phyloP scores from a whole-genome alignment of 129 eudicot genomes.

The Apium graveolens region DNA sequence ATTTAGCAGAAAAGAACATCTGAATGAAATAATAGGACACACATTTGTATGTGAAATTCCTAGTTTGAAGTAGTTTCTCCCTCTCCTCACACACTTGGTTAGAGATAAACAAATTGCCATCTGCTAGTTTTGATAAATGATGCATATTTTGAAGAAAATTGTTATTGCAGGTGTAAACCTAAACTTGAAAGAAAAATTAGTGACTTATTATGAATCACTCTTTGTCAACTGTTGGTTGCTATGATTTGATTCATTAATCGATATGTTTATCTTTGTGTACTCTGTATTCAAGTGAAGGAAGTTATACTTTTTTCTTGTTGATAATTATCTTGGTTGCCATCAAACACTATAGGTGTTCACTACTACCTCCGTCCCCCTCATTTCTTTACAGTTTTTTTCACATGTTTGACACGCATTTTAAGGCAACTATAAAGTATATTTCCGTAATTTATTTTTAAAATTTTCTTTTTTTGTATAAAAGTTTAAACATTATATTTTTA shows the following conservation, averaged over 20 bases:
- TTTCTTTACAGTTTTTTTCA: too few relatives aligned
- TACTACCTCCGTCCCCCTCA: too few relatives aligned
- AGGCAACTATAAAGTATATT: too few relatives aligned
- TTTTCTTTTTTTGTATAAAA: too few relatives aligned
- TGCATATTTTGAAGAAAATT: neutral
- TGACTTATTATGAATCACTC: neutral
- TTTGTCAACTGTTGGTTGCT: neutral
- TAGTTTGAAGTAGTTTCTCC: neutral
- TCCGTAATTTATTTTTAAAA: too few relatives aligned
- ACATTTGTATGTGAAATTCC: neutral
- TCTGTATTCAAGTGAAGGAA: neutral
- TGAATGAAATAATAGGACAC: neutral
- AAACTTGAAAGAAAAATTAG: neutral
- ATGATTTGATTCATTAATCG: conserved; percentile 1
- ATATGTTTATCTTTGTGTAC: neutral
- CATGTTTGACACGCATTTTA: too few relatives aligned
- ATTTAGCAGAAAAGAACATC: too few relatives aligned
- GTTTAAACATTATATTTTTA: too few relatives aligned
- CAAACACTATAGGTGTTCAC: too few relatives aligned
- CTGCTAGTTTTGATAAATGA: neutral
- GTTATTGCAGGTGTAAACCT: neutral
- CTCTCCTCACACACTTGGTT: neutral
- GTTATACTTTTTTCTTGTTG: neutral
- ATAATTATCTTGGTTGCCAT: neutral
- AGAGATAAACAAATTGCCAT: neutral